Base-by-base conservation (phyloP, 2,329 filamentous ascomycete species). In the Aureobasidium sp. region DNA sequence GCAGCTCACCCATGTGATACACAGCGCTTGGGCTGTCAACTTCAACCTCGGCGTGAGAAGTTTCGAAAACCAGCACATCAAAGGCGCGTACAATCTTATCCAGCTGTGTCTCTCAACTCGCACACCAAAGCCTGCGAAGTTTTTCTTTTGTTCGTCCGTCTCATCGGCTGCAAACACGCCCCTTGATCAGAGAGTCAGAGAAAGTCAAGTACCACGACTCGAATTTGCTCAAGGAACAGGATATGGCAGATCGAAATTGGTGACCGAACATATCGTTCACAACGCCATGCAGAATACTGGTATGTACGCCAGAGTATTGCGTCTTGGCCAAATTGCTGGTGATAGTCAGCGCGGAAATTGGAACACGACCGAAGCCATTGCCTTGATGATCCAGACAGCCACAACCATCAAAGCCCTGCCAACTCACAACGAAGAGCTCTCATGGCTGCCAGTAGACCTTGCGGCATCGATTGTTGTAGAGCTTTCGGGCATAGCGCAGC, bases 1-100 rank as follows among this genome's bases (percentile, higher is more conserved):
- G 7, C 62, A 71, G 1, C 66, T 83, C 1, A 75, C 75, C 0
- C 68, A 69, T 15, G 74, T 82, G 25, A 78, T 83, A 30, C 80
- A 83, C 71, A 75, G 75, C 63, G 79, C 81, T 0, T 83, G 81
- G 81, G 63, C 63, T 8, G 81, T 84, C 32, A 83, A 84, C 68
- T 84, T 84, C 73, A 83, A 82, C 67, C 75, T 83, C 65, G 72
- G 73, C 0, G 73, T 84, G 1, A 71, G 73, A 2, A 79, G 75
- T 58, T 83, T 84, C 64, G 81, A 81, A 53, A 67, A 71, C 8
- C 75, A 79, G 30, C 72, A 74, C 62, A 75, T 84, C 25, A 70
- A 67, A 2, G 79, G 78, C 0, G 73, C 77, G 1, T 68, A 69
- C 1, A 77, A 81, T 52, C 72, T 83, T 10, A 71, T 77, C 47